phyloP scores from a whole-genome alignment of 345 rosid species.

The Pugionium dolabratum region DNA sequence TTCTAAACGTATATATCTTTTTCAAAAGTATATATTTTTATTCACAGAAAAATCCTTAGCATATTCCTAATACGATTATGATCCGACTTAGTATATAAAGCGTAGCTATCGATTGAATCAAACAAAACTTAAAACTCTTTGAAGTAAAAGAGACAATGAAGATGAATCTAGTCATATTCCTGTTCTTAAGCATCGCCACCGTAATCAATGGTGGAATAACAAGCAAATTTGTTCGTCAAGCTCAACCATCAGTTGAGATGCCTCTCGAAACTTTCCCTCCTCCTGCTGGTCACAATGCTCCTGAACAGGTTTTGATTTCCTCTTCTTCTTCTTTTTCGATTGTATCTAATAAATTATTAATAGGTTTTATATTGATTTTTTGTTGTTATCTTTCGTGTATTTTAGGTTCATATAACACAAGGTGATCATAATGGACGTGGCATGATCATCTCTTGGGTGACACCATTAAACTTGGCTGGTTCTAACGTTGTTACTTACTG shows the following conservation, averaged over 20 bases:
- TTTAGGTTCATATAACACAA: conserved; percentile 53
- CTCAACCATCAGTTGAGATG: conserved; percentile 32
- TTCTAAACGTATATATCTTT: too few relatives aligned
- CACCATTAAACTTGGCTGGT: conserved; percentile 37
- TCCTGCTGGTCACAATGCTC: conserved; percentile 28
- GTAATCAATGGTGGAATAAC: conserved; percentile 23
- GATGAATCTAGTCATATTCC: too few relatives aligned
- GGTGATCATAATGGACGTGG: conserved; percentile 50
- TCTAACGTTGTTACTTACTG: conserved; percentile 44
- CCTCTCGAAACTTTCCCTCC: conserved; percentile 34
- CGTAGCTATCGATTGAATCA: too few relatives aligned
- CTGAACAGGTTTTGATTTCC: conserved; percentile 34
- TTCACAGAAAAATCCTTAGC: too few relatives aligned
- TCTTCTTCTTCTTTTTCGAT: not conserved
- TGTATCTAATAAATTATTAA: not conserved
- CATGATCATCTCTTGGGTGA: conserved; percentile 52
- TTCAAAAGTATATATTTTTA: too few relatives aligned
- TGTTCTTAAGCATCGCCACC: conserved; percentile 13
- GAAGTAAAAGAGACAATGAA: too few relatives aligned
- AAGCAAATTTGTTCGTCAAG: conserved; percentile 27
- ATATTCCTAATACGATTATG: too few relatives aligned
- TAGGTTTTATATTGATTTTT: not conserved
- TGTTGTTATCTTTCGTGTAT: not conserved
- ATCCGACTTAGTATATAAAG: too few relatives aligned
- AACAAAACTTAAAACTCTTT: too few relatives aligned